Conservation (phyloP, 169 alveolate species). For the Plasmodium vivax region DNA sequence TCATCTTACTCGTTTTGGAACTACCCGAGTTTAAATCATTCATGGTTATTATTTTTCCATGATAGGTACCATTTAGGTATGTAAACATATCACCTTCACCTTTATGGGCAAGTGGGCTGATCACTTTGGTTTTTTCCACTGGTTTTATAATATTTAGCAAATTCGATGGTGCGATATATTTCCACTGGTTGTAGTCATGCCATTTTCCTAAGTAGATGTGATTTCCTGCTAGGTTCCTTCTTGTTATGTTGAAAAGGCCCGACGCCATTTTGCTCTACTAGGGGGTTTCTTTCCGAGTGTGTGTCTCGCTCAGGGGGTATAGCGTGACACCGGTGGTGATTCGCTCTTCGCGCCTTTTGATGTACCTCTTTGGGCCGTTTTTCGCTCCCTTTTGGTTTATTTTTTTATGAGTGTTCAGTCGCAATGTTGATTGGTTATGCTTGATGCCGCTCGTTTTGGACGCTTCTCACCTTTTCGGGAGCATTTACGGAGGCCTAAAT, state of each 20-base stretch:
- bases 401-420: background rate
- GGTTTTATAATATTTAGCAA: slow-evolving; percentile 81
- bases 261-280: slow-evolving; percentile 32
- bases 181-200: slow-evolving; percentile 85
- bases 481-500: background rate
- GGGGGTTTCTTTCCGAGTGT: background rate
- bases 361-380: background rate
- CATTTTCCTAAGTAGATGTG: slow-evolving; percentile 81
- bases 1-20: slow-evolving; percentile 75
- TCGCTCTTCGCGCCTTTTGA: background rate
- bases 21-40: slow-evolving; percentile 81
- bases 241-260: slow-evolving; percentile 32
- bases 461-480: background rate
- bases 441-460: background rate
- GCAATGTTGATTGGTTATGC: background rate
- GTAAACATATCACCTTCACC: slow-evolving; percentile 79
- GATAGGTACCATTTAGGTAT: slow-evolving; percentile 78
- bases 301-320: background rate
- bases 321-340: background rate
- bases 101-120: slow-evolving; percentile 74
- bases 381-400: background rate
- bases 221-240: slow-evolving; percentile 52
- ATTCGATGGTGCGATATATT: slow-evolving; percentile 83
- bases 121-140: slow-evolving; percentile 79
- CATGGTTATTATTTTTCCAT: slow-evolving; percentile 79